Evolutionary conservation across 2,329 filamentous ascomycete species (phyloP).

Genomic region (Hirsutella minnesotensis): DNA sequence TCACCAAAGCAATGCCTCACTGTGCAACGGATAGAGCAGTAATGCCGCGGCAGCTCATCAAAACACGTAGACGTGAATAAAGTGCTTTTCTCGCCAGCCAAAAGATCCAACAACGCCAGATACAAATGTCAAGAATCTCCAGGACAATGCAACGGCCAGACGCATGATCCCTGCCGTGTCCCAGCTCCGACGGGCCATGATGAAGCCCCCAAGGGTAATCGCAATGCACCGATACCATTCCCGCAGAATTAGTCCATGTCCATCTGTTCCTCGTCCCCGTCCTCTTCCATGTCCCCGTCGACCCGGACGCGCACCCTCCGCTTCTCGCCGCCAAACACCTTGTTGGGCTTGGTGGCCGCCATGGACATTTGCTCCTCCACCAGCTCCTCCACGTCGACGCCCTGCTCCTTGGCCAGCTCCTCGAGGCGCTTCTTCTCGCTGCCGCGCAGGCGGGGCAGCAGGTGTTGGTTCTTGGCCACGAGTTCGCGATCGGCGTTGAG

Average conservation of each 20-base stretch:
- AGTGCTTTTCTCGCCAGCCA: not conserved
- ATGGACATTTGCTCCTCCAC: conserved; percentile 17
- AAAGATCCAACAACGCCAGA: conserved; percentile 4
- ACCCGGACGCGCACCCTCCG: conserved; percentile 23
- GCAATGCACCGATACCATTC: not conserved
- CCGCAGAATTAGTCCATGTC: conserved; percentile 16
- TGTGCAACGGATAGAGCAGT: too few relatives aligned
- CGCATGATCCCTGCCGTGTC: not conserved
- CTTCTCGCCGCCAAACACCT: conserved; percentile 31
- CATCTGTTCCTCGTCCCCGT: conserved; percentile 16
- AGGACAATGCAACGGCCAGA: not conserved
- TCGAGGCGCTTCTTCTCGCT: conserved; percentile 49
- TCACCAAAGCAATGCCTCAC: too few relatives aligned
- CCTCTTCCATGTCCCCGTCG: conserved; percentile 22
- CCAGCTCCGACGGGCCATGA: not conserved
- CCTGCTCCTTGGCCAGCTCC: conserved; percentile 39
- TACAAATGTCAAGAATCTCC: conserved; percentile 1
- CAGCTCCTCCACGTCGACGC: conserved; percentile 32
- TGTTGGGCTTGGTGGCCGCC: conserved; percentile 16
- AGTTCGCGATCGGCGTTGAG: conserved; percentile 73
- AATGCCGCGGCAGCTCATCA: too few relatives aligned
- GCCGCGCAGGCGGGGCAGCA: conserved; percentile 63
- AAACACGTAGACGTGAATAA: not conserved
- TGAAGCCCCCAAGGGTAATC: not conserved
- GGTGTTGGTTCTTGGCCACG: conserved; percentile 83